Base-by-base conservation (phyloP, 2,329 filamentous ascomycete genomes). In the Ophiostoma sp. region DNA sequence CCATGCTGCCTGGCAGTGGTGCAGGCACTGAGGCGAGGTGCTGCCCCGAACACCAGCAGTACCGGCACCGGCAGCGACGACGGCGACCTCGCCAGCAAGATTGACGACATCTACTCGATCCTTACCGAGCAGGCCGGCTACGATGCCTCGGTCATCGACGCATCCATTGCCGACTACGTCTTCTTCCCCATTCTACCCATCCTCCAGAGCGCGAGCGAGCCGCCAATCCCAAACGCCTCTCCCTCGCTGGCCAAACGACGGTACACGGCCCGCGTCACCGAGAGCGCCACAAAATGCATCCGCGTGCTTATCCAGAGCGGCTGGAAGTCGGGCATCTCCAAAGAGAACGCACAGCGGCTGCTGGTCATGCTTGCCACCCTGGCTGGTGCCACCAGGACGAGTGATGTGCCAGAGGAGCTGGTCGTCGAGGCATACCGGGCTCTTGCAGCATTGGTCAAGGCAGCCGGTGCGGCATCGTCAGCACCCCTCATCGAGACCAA, bases 141-240 rank as follows among this genome's bases (percentile, higher is more conserved):
- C 38, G 81, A 86, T 71, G 76, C 80, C 2, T 76, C 79, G 1
- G 79, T 81, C 0, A 77, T 98, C 18, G 92, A 97, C 76, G 84
- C 88, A 66, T 94, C 93, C 76, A 81, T 98, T 18, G 92, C 93
- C 14, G 93, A 97, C 80, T 99, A 98, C 81, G 85, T 91, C 75
- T 98, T 98, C 81, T 97, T 97, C 71, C 95, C 95, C 0, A 81
- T 99, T 0, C 93, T 92, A 0, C 90, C 95, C 73, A 87, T 98
- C 52, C 89, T 99, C 74, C 89, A 92, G 69, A 85, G 88, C 71
- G 89, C 63, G 41, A 64, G 63, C 42, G 63, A 45, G 42, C 63
- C 63, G 3, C 6, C 11, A 12, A 9, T 44, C 60, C 38, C 2
- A 16, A 11, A 9, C 40, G 9, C 41, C 7, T 18, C 62, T n/a